Base-by-base conservation (phyloP, 805 yeast genomes). In the Hanseniaspora nectarophila region DNA sequence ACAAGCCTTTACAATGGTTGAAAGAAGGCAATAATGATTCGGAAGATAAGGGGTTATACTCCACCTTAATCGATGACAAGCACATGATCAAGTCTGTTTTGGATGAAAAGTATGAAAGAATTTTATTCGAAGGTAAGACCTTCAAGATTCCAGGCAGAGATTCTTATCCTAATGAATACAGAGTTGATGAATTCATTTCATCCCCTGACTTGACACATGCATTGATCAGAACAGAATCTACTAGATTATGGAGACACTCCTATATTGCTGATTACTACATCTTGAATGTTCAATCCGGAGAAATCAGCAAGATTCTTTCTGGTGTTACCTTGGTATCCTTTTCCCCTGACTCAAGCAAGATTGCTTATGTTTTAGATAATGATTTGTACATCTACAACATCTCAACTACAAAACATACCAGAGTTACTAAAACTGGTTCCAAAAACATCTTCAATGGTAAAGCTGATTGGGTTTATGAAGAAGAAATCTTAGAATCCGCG, bases 391-490 rank as follows among this genome's bases (percentile, higher is more conserved):
- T 84, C 8, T 74, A 73, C 52, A 71, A 76, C 33, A 54, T 69
- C 2, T 43, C 49, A 4, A 40, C 62, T 56, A 54, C 57, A 33
- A 18, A 63, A 18, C 57, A 68, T 0, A 67, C 60, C 5, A 81
- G 78, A 56, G 67, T 85, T 13, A 84, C 96, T 0, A 55, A 55
- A 38, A 92, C 84, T 60, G 95, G 95, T 15, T 79, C 80, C 32
- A 73, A 70, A 1, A 73, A 77, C 56, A 70, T 85, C 7, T 86
- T 87, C 67, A 83, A 88, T 62, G 96, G 95, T 2, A 81, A 81
- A 55, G 94, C 95, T 0, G 95, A 87, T 62, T 87, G 96, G 96
- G 94, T 86, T 7, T 87, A 87, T 59, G 96, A 88, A 61, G 96
- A 87, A 58, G 96, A 87, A 65, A 92, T 87, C 0, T 73, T 84